Evolutionary conservation across 768 basidiomycete genomes (phyloP).

Genomic region (Austroboletus festivus): DNA sequence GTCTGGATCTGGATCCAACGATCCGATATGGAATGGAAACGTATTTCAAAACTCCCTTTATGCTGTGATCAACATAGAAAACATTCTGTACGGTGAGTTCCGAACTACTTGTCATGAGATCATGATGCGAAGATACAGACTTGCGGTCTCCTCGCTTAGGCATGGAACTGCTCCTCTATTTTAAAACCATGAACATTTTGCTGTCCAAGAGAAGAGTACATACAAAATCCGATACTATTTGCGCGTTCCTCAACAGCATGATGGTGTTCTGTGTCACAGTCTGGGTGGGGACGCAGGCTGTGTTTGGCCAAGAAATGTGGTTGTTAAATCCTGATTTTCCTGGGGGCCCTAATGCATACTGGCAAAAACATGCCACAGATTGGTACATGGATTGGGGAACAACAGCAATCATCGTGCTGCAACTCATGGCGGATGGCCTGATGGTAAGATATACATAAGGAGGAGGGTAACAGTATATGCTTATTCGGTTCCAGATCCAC

Average conservation of each 20-base stretch:
- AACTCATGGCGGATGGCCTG: constrained; percentile 35
- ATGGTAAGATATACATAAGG: constrained; percentile 10
- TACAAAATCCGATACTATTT: constrained; percentile 15
- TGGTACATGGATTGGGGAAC: constrained; percentile 31
- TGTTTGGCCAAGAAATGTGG: constrained; percentile 37
- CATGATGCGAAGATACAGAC: too few relatives aligned
- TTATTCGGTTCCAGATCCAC: constrained; percentile 32
- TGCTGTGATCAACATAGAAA: too few relatives aligned
- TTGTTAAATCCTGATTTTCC: constrained; percentile 31
- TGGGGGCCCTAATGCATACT: constrained; percentile 35
- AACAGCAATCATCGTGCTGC: constrained; percentile 25
- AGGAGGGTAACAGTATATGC: background rate
- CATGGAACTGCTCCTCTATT: constrained; percentile 24
- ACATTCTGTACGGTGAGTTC: too few relatives aligned
- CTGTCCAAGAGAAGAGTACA: constrained; percentile 1
- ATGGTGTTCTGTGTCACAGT: constrained; percentile 31
- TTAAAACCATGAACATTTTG: constrained; percentile 16
- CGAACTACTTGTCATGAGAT: too few relatives aligned
- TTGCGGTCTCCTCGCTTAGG: constrained; percentile 9
- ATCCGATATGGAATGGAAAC: too few relatives aligned
- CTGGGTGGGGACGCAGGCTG: constrained; percentile 18
- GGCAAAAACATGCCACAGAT: constrained; percentile 16
- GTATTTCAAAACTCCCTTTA: too few relatives aligned
- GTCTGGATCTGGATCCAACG: too few relatives aligned
- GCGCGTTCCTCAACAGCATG: constrained; percentile 23